Evolutionary conservation across 345 rosid genomes (phyloP).

Genomic region (Ceriops tagal): DNA sequence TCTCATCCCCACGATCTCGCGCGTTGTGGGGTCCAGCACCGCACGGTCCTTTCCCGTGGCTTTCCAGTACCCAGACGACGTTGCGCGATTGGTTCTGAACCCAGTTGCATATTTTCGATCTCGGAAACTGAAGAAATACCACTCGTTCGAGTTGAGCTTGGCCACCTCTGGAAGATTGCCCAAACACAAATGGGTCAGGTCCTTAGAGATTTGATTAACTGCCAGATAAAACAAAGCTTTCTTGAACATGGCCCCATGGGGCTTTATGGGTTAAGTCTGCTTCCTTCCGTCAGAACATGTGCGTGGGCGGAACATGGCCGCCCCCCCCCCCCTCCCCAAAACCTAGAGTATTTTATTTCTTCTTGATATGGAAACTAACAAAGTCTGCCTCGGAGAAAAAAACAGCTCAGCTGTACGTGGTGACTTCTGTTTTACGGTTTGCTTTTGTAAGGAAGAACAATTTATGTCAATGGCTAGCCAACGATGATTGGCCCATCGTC

Average conservation of each 20-base stretch:
- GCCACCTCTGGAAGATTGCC: constrained; percentile 58
- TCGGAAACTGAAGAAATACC: constrained; percentile 97
- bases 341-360: too few species aligned
- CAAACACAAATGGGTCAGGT: not conserved
- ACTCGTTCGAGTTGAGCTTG: constrained; percentile 84
- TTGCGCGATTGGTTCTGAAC: constrained; percentile 81
- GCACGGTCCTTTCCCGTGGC: constrained; percentile 96
- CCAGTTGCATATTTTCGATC: constrained; percentile 95
- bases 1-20: constrained; percentile 85
- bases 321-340: too few species aligned
- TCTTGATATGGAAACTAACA: too few species aligned
- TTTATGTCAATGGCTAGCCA: not conserved
- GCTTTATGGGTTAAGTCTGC: constrained; percentile 8
- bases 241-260: constrained; percentile 6
- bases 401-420: not conserved
- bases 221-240: constrained; percentile 17
- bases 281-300: too few species aligned
- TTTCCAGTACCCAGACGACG: constrained; percentile 88
- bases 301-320: too few species aligned
- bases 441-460: not conserved
- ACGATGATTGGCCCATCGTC: constrained; percentile 10
- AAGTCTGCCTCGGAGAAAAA: too few species aligned
- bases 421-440: not conserved
- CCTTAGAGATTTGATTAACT: not conserved
- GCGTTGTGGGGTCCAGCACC: constrained; percentile 59